phyloP scores from a whole-genome alignment of 2,329 filamentous ascomycete species.

The Eutypella sp. region DNA sequence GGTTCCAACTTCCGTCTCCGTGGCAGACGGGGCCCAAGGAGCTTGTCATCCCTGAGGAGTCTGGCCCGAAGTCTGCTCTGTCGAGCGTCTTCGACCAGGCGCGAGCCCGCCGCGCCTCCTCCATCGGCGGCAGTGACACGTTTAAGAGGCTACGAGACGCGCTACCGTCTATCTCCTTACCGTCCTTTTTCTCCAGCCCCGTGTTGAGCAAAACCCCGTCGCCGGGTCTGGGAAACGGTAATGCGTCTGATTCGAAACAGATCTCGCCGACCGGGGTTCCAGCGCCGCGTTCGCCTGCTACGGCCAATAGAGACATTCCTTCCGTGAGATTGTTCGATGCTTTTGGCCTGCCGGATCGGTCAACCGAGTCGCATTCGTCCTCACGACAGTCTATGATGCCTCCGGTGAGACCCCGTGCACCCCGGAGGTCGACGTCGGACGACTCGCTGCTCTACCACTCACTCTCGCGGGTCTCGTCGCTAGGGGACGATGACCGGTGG shows the following conservation, averaged over 20 bases:
- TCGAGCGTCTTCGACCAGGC: constrained; percentile 42
- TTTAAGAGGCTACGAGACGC: constrained; percentile 53
- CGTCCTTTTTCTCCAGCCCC: constrained; percentile 37
- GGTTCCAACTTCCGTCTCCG: constrained; percentile 28
- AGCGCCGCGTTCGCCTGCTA: not conserved
- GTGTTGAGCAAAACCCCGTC: constrained; percentile 22
- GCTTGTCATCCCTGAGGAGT: constrained; percentile 27
- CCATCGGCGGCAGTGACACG: constrained; percentile 52
- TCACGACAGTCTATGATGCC: constrained; percentile 15
- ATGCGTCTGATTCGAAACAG: constrained; percentile 13
- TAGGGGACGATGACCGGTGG: constrained; percentile 80
- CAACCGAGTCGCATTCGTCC: constrained; percentile 2
- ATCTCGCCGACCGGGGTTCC: constrained; percentile 5
- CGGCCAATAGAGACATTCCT: not conserved
- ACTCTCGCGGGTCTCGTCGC: constrained; percentile 72
- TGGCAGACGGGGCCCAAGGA: constrained; percentile 39
- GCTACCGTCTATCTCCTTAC: constrained; percentile 50
- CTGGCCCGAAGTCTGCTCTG: constrained; percentile 32
- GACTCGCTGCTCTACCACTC: constrained; percentile 73
- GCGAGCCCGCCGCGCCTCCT: constrained; percentile 47
- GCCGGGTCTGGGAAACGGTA: constrained; percentile 13
- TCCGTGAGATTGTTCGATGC: not conserved
- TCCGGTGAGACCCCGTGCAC: constrained; percentile 25
- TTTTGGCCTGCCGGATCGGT: not conserved
- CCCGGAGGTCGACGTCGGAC: constrained; percentile 66